Evolutionary conservation across 1,139 yeast species (phyloP).

Genomic region (Suhomyces bolitotheri): DNA sequence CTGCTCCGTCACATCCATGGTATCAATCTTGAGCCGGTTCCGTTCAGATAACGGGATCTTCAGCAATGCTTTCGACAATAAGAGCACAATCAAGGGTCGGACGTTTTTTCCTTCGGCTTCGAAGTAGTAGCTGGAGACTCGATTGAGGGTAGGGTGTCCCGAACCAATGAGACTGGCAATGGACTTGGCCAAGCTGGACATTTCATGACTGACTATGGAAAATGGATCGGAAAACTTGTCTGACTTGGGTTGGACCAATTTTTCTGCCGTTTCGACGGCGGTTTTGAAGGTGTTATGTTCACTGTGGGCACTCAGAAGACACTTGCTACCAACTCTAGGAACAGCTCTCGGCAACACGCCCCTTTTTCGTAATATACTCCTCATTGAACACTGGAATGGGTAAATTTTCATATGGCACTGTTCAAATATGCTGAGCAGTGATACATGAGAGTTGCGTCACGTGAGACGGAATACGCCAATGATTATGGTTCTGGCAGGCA

Average conservation of each 20-base stretch:
- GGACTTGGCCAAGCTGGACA: slow-evolving; percentile 85
- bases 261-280: slow-evolving; percentile 78
- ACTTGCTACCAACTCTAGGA: not conserved
- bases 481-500: no score
- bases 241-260: slow-evolving; percentile 70
- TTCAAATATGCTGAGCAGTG: no score
- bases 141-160: slow-evolving; percentile 87
- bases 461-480: no score
- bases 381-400: slow-evolving; percentile 1
- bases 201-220: slow-evolving; percentile 89
- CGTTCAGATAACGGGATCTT: slow-evolving; percentile 73
- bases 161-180: slow-evolving; percentile 87
- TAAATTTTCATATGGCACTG: slow-evolving; percentile 6
- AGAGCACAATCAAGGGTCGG: slow-evolving; percentile 83
- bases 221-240: slow-evolving; percentile 71
- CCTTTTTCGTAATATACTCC: slow-evolving; percentile 2
- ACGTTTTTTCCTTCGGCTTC: slow-evolving; percentile 96
- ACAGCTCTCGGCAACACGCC: slow-evolving; percentile 3
- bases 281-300: slow-evolving; percentile 36
- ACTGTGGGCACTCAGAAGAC: slow-evolving; percentile 1
- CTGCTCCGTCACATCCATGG: slow-evolving; percentile 64
- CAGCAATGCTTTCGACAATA: slow-evolving; percentile 78
- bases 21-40: slow-evolving; percentile 61
- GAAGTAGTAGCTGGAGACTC: slow-evolving; percentile 89
- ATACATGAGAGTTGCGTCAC: no score